These are phyloP conservation scores for Umbilicus rupestris DNA, from an alignment of 164 flowering plant species.

Conservation along the genomic window DNA sequence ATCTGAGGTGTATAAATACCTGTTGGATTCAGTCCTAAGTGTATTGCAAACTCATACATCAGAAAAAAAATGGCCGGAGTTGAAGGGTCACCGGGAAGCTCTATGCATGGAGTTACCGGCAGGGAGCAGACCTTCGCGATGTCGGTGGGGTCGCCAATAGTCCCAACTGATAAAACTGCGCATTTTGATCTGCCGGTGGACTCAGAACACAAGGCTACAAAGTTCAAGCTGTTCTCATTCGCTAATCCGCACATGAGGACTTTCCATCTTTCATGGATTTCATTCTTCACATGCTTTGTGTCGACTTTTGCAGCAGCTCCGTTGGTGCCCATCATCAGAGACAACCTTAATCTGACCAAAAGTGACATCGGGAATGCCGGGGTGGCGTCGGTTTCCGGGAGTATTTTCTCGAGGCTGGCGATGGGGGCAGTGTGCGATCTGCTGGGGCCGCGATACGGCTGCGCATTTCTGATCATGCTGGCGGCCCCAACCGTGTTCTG, in stretches of 20 bases:
- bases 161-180: conserved; percentile 17
- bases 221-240: conserved; percentile 44
- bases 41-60: neutral
- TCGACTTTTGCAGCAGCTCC: conserved; percentile 89
- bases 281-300: conserved; percentile 73
- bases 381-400: conserved; percentile 72
- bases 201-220: conserved; percentile 69
- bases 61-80: neutral
- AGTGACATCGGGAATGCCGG: conserved; percentile 77
- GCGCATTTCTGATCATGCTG: conserved; percentile 53
- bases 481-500: conserved; percentile 62
- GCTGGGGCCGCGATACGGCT: conserved; percentile 61
- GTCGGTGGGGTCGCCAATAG: neutral
- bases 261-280: conserved; percentile 75
- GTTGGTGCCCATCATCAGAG: conserved; percentile 42
- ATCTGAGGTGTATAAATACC: neutral
- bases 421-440: conserved; percentile 83
- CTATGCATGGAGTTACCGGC: conserved; percentile 6
- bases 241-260: conserved; percentile 78
- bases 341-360: conserved; percentile 71
- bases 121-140: neutral
- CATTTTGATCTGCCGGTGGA: conserved; percentile 55
- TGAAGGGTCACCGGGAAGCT: conserved; percentile 2
- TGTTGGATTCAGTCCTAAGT: neutral
- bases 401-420: conserved; percentile 60